These are phyloP conservation scores for Rhytidhysteron rufulum DNA, from an alignment of 2,329 filamentous ascomycete genomes.

Conservation along the genomic window DNA sequence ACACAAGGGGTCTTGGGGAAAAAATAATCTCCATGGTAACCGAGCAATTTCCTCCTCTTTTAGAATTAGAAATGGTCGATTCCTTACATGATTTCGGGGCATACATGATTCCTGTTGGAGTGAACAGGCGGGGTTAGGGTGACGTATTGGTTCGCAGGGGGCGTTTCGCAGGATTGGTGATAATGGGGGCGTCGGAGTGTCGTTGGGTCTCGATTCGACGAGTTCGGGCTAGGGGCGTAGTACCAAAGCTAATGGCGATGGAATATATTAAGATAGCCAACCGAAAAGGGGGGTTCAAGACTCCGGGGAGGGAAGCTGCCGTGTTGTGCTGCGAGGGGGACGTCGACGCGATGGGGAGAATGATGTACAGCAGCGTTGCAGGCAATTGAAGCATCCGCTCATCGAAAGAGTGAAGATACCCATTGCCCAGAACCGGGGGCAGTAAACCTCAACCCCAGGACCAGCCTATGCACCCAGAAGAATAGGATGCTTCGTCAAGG, in stretches of 20 bases:
- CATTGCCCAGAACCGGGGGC: background rate
- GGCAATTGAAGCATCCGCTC: too few species aligned
- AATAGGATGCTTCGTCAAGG: background rate
- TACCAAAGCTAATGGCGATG: background rate
- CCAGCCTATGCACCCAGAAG: background rate
- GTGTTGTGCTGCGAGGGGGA: too few species aligned
- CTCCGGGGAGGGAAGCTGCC: background rate
- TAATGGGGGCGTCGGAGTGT: too few species aligned
- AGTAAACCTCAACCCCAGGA: background rate
- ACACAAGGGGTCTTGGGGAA: background rate
- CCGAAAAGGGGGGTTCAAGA: background rate
- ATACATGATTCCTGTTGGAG: constrained; percentile 11
- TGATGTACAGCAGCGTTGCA: too few species aligned
- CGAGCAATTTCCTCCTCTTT: background rate
- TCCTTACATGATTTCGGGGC: constrained; percentile 14
- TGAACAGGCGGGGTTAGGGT: background rate
- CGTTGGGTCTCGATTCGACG: background rate
- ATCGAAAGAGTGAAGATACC: background rate
- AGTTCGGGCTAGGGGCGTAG: background rate
- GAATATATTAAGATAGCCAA: background rate
- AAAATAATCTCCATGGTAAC: constrained; percentile 2
- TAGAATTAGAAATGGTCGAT: constrained; percentile 2
- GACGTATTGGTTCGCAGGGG: too few species aligned
- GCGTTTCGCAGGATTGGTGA: background rate
- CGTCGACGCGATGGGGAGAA: too few species aligned